These are phyloP conservation scores for Colletotrichum navitas DNA, from an alignment of 2,329 filamentous ascomycete genomes.

Conservation along the genomic window DNA sequence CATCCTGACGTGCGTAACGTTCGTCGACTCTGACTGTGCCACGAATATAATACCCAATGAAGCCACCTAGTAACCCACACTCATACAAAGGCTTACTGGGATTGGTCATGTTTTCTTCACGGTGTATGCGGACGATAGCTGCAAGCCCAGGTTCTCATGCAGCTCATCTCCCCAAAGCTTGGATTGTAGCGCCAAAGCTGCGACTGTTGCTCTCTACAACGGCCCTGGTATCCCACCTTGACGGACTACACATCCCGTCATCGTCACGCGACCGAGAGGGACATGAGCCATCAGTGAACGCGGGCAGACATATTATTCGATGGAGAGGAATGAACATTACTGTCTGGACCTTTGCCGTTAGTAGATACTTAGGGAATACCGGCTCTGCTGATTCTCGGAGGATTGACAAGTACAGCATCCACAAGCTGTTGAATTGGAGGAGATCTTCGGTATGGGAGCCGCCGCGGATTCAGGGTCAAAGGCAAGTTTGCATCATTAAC, in stretches of 20 bases:
- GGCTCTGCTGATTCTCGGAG: slow-evolving; percentile 3
- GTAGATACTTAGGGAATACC: slow-evolving; percentile 1
- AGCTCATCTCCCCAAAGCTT: slow-evolving; percentile 2
- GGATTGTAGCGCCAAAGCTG: slow-evolving; percentile 12
- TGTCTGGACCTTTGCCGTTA: neutral
- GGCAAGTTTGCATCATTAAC: neutral
- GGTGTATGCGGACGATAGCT: neutral
- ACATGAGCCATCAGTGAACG: slow-evolving; percentile 14
- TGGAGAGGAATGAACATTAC: neutral
- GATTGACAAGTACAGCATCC: neutral
- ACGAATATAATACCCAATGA: slow-evolving; percentile 17
- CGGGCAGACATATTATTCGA: neutral
- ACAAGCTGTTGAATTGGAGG: slow-evolving; percentile 20
- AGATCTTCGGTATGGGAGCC: neutral
- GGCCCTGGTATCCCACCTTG: slow-evolving; percentile 9
- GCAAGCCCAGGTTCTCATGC: neutral
- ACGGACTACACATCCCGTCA: neutral
- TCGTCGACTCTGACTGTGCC: slow-evolving; percentile 28
- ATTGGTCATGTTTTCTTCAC: slow-evolving; percentile 17
- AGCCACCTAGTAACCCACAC: slow-evolving; percentile 3
- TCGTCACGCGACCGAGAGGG: slow-evolving; percentile 1
- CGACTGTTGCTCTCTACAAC: slow-evolving; percentile 21
- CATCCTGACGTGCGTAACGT: slow-evolving; percentile 1
- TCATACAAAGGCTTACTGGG: neutral
- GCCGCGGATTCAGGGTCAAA: neutral